These are phyloP conservation scores for Posidonia australis DNA, from an alignment of 106 monocot genomes.

Conservation along the genomic window DNA sequence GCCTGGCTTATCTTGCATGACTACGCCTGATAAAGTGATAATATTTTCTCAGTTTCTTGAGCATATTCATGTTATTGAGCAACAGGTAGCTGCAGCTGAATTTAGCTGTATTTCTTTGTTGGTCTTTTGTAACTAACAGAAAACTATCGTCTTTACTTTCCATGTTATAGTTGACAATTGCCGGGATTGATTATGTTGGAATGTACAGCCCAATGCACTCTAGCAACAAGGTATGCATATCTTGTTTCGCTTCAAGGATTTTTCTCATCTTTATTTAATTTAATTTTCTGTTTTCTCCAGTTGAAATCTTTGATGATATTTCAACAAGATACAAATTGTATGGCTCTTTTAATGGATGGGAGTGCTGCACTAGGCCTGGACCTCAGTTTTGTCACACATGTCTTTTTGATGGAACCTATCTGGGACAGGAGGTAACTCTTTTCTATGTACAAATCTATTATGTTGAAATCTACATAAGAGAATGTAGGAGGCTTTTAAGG, in stretches of 20 bases:
- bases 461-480: too few relatives aligned
- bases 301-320: slow-evolving; percentile 68
- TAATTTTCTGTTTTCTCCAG: slow-evolving; percentile 20
- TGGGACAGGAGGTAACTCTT: slow-evolving; percentile 86
- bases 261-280: slow-evolving; percentile 2
- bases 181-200: slow-evolving; percentile 65
- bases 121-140: neutral
- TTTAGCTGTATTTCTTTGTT: neutral
- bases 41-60: slow-evolving; percentile 99
- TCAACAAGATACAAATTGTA: slow-evolving; percentile 62
- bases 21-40: slow-evolving; percentile 68
- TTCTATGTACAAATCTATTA: neutral
- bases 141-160: slow-evolving; percentile 11
- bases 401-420: slow-evolving; percentile 99
- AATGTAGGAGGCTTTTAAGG: too few relatives aligned
- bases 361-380: slow-evolving; percentile 96
- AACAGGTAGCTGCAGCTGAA: slow-evolving; percentile 48
- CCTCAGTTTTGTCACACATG: slow-evolving; percentile 86
- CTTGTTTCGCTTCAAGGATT: neutral
- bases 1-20: slow-evolving; percentile 13
- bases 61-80: slow-evolving; percentile 94
- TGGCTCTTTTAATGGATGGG: slow-evolving; percentile 95
- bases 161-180: slow-evolving; percentile 46
- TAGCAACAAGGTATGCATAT: slow-evolving; percentile 51
- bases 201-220: slow-evolving; percentile 92